Conservation (phyloP, 2,329 filamentous ascomycete species). For the Colletotrichum sp. region DNA sequence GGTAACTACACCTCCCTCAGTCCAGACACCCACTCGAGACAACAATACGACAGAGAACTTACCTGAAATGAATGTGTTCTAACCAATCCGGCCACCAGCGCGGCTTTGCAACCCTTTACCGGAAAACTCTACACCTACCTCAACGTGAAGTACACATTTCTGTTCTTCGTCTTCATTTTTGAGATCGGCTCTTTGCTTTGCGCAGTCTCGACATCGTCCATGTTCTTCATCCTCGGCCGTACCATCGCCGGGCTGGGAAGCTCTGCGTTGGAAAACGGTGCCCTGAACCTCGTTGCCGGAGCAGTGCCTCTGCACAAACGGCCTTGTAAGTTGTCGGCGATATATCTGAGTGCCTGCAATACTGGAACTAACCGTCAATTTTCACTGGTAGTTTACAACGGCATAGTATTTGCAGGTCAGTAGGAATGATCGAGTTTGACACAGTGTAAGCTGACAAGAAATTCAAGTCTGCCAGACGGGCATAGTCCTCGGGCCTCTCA, state of each 20-base stretch:
- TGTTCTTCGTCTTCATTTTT: background rate
- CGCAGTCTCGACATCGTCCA: background rate
- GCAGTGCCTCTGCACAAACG: background rate
- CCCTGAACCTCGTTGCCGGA: background rate
- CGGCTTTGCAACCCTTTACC: background rate
- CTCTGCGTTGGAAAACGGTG: background rate
- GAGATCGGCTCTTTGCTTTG: background rate
- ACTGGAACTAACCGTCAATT: background rate
- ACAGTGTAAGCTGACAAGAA: fast-evolving
- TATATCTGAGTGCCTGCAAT: fast-evolving
- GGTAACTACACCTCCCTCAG: fast-evolving
- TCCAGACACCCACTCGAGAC: fast-evolving
- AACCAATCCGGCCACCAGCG: background rate
- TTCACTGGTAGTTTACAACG: background rate
- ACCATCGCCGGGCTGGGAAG: background rate
- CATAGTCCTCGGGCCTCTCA: background rate
- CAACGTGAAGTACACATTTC: background rate
- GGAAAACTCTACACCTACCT: background rate
- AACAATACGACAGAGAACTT: background rate
- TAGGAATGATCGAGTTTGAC: fast-evolving
- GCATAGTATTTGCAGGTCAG: background rate
- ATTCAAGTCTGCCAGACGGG: background rate
- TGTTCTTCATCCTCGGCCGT: background rate
- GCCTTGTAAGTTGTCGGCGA: background rate
- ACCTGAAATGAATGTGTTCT: background rate